Evolutionary conservation across 2,329 filamentous ascomycete genomes (phyloP), one percentile per base, ranked within the genome.

Genomic region (Colletotrichum karsti): DNA sequence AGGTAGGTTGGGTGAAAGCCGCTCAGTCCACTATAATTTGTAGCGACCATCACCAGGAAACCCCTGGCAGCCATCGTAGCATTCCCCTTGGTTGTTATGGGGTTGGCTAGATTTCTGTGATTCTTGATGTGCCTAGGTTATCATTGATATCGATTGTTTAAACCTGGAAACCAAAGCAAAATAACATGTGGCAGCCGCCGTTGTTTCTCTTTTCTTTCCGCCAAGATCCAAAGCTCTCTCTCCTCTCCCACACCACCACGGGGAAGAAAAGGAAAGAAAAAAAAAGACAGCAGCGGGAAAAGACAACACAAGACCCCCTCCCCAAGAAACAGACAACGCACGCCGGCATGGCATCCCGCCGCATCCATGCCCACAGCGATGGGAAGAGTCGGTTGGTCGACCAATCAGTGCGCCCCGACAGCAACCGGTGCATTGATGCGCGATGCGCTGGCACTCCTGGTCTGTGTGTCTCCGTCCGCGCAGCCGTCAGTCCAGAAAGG

Each of bases 391-490:
- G 62, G 66, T 44, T 61, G 48, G 48, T 33, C 22, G 48, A 44
- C 66, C 62, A 69, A 69, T 69, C 62, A 69, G 26, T 35, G 35
- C 35, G 51, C 51, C 42, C 22, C 64, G 39, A 63, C 26, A 22
- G 30, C 58, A 53, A 53, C 44, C 24, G 46, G 54, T 64, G 60
- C 64, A 64, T 67, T 58, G 64, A 67, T 72, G 70, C 70, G 69
- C 42, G 69, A 72, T 72, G 71, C 70, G 71, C 70, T 72, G 71
- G 71, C 71, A 72, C 20, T 67, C 63, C 48, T 80, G 79, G 78
- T 76, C 78, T 79, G 77, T 80, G 55, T 58, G 55, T 58, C 55
- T 58, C 55, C 55, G 41, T 58, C 78, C 79, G 77, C 77, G 74
- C 53, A 72, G 73, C 69, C 71, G 24, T 33, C 62, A 42, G 42